These are phyloP conservation scores for Solanum hybrid DNA, from an alignment of 305 asterid species.

Conservation along the genomic window DNA sequence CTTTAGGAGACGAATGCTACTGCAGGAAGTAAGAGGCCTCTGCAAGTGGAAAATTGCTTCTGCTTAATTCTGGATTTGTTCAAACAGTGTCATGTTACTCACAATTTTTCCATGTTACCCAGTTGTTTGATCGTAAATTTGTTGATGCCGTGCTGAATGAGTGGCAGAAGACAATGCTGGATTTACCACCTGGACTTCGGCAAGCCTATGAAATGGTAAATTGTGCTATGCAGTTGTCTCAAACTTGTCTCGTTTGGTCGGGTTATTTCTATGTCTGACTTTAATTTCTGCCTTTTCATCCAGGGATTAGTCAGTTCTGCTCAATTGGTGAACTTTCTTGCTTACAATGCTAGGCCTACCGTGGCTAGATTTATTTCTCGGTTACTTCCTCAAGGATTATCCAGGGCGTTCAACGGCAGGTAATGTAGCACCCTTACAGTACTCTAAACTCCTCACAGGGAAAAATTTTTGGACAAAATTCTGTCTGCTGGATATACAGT, in stretches of 20 bases:
- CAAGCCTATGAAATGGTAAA: conserved; percentile 97
- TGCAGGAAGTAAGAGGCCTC: conserved; percentile 63
- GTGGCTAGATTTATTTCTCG: conserved; percentile 72
- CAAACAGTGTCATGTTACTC: neutral
- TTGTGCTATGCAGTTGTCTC: conserved; percentile 1
- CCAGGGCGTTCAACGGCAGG: conserved; percentile 93
- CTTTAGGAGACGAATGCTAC: conserved; percentile 74
- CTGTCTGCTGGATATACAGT: neutral
- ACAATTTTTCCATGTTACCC: conserved; percentile 9
- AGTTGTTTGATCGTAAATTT: conserved; percentile 90
- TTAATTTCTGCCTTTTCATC: conserved; percentile 12
- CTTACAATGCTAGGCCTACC: conserved; percentile 88
- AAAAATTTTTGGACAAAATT: neutral
- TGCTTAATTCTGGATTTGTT: neutral
- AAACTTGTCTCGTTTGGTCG: neutral
- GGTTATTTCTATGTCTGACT: conserved; percentile 13
- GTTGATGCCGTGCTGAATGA: conserved; percentile 91
- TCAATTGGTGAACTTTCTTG: conserved; percentile 81
- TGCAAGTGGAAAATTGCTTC: neutral
- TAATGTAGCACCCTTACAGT: conserved; percentile 13
- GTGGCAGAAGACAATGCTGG: conserved; percentile 98
- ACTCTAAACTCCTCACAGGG: neutral
- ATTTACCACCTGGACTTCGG: conserved; percentile 93
- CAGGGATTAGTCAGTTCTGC: conserved; percentile 98
- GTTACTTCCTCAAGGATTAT: conserved; percentile 74